phyloP scores from a whole-genome alignment of 257 asterid genomes.

The Ballota nigra region DNA sequence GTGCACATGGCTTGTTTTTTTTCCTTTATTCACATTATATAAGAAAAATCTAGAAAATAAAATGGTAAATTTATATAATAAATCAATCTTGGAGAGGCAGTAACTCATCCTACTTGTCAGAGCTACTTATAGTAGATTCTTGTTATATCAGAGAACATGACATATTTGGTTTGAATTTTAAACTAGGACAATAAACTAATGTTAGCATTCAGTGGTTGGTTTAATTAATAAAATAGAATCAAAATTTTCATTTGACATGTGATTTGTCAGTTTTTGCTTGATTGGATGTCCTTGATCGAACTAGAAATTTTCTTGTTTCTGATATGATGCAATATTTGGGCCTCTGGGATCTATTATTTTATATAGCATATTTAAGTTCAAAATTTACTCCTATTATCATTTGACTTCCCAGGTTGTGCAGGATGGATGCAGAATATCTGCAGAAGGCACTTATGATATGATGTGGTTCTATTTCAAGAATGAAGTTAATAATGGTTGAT shows the following conservation, averaged over 20 bases:
- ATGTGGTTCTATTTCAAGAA: not conserved
- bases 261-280: not conserved
- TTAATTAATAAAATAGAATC: not conserved
- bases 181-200: not conserved
- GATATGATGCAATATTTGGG: not conserved
- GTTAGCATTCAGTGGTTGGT: not conserved
- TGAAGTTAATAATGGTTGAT: conserved; percentile 5
- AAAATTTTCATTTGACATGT: not conserved
- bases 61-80: not conserved
- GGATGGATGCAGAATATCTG: not conserved
- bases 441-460: not conserved
- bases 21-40: not conserved
- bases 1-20: not conserved
- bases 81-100: not conserved
- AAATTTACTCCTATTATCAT: not conserved
- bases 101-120: not conserved
- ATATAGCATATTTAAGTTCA: not conserved
- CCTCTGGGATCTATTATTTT: not conserved
- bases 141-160: not conserved
- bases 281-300: too few species aligned
- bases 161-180: conserved; percentile 1
- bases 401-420: not conserved
- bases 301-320: not conserved
- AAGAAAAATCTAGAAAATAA: too few species aligned
- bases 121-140: not conserved